phyloP scores from a whole-genome alignment of 495 filamentous ascomycete genomes.

The Monascus purpureus region DNA sequence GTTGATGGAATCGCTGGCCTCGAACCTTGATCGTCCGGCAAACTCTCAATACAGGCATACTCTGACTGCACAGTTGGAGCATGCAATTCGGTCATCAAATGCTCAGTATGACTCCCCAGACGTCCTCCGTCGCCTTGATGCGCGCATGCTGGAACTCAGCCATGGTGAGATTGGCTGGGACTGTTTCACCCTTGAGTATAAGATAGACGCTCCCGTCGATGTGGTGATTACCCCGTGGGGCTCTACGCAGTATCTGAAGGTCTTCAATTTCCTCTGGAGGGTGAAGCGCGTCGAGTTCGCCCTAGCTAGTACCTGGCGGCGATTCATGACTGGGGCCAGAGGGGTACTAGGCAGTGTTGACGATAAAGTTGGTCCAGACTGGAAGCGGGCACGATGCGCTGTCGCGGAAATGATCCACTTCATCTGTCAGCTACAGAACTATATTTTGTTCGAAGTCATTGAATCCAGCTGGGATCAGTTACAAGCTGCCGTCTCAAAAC shows the following conservation, averaged over 20 bases:
- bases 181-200: constrained; percentile 98
- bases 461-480: constrained; percentile 86
- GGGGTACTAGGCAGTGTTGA: constrained; percentile 79
- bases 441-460: constrained; percentile 97
- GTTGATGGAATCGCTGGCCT: constrained; percentile 89
- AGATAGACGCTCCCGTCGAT: constrained; percentile 92
- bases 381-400: constrained; percentile 77
- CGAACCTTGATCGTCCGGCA: constrained; percentile 88
- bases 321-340: constrained; percentile 88
- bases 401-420: constrained; percentile 98
- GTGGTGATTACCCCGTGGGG: constrained; percentile 94
- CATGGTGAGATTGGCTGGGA: constrained; percentile 99
- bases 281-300: constrained; percentile 97
- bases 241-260: constrained; percentile 90
- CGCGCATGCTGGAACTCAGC: constrained; percentile 86
- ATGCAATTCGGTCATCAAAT: constrained; percentile 93
- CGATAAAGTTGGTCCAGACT: constrained; percentile 61
- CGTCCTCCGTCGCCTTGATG: constrained; percentile 81
- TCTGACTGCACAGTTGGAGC: constrained; percentile 89
- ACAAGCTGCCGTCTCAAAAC: constrained; percentile 62
- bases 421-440: constrained; percentile 92
- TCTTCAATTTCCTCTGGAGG: constrained; percentile 99
- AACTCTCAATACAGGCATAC: constrained; percentile 91
- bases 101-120: constrained; percentile 93
- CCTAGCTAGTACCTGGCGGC: constrained; percentile 78